Evolutionary conservation across 1,284 basidiomycete genomes (phyloP).

Genomic region (Chiua sp.): DNA sequence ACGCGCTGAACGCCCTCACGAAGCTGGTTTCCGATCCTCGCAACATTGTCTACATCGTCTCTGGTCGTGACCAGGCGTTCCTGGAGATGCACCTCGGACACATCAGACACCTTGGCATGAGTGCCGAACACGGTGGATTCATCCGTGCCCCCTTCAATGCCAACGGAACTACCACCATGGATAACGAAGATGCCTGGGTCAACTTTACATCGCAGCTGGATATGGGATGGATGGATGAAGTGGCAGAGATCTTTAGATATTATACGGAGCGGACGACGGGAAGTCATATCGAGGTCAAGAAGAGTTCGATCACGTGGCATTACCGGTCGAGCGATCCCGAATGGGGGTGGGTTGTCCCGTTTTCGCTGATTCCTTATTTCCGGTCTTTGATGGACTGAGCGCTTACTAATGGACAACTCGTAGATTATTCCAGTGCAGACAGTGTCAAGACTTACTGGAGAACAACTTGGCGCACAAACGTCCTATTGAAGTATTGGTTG

Average conservation of each 20-base stretch:
- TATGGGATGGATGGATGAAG: constrained; percentile 98
- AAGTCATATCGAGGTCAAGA: constrained; percentile 96
- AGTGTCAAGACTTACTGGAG: constrained; percentile 96
- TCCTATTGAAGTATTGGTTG: constrained; percentile 91
- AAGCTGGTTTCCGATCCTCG: constrained; percentile 78
- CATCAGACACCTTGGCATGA: constrained; percentile 85
- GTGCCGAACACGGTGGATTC: constrained; percentile 97
- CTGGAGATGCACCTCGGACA: constrained; percentile 92
- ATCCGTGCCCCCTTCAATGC: constrained; percentile 65
- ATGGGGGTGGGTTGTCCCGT: constrained; percentile 75
- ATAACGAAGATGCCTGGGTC: constrained; percentile 63
- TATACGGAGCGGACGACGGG: constrained; percentile 97
- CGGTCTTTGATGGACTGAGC: too few species aligned
- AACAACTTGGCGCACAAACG: constrained; percentile 89
- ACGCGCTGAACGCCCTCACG: constrained; percentile 79
- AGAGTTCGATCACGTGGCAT: constrained; percentile 98
- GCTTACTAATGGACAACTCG: neutral
- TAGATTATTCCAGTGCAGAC: constrained; percentile 91
- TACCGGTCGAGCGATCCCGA: constrained; percentile 94
- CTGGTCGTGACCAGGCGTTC: constrained; percentile 94
- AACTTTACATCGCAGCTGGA: constrained; percentile 93
- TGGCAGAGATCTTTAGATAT: constrained; percentile 95
- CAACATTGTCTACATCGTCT: constrained; percentile 97
- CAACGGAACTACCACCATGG: neutral
- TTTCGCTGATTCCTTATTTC: neutral